Base-by-base conservation (phyloP, 306 rosid species). In the Inga laurina region DNA sequence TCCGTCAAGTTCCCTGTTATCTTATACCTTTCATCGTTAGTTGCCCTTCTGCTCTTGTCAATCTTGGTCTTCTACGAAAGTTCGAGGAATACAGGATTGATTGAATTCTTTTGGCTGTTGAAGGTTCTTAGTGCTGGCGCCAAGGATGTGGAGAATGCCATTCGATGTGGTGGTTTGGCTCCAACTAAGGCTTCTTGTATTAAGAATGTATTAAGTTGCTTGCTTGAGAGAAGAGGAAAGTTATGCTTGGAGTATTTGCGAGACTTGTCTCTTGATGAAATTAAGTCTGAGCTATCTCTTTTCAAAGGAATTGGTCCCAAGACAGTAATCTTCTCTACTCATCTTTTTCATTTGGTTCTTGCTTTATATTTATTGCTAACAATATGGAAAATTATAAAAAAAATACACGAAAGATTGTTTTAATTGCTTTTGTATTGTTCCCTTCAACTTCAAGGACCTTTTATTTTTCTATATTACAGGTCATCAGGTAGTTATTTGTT, bases 301-400 rank as follows among this genome's bases (percentile, higher is more conserved):
- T 92, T 93, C 90, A 95, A 93, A 85, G 98, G 98, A 85, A 91
- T 95, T 69, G 97, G 97, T 73, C 97, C 98, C 68, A 95, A 95
- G 85, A 92, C 98, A 66, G 98, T 93, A 87, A 52, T 65, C 32
- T 79, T 85, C 83, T 76, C 75, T 65, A 37, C 81, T 75, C 4
- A 2, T 75, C 7, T 82, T 69, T 64, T 69, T 14, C 46, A 21
- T n/a, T 39, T 11, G 8, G 76, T 43, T 18, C 30, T 74, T 80
- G 44, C 75, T 83, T 88, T 45, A 39, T 67, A 12, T 72, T 82
- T 77, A 24, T 22, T 48, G 9, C n/a, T 1, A 74, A 37, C 7
- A 10, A 7, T 48, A 22, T 7, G 64, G 65, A 6, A 75, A 16
- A 22, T 21, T 77, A 27, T 11, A 59, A 77, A 78, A 48, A 61